Percentiles rank a stretch among this genome's conserved stretches.
Conservation (phyloP, 495 filamentous ascomycete genomes). For the Cladorrhinum samala region DNA sequence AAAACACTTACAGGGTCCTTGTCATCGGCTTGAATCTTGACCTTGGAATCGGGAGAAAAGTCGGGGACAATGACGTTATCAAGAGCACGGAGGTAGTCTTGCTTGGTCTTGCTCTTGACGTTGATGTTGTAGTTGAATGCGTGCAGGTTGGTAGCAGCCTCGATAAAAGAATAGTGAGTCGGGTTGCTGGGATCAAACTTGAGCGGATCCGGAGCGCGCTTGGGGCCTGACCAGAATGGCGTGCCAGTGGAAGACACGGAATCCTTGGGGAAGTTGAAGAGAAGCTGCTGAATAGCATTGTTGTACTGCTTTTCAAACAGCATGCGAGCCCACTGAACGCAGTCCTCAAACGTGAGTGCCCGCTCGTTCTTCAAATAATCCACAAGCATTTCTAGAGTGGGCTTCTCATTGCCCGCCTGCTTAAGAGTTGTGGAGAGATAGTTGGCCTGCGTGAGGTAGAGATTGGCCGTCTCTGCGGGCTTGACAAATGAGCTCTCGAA, state of each 20-base stretch:
- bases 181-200: constrained; percentile 79
- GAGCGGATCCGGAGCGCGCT: constrained; percentile 88
- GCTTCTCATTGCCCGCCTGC: constrained; percentile 94
- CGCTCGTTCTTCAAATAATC: constrained; percentile 91
- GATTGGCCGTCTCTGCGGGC: constrained; percentile 88
- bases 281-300: constrained; percentile 91
- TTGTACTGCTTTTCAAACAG: constrained; percentile 97
- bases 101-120: constrained; percentile 58
- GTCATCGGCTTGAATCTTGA: constrained; percentile 96
- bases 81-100: constrained; percentile 68
- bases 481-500: constrained; percentile 94
- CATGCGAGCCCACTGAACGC: constrained; percentile 85
- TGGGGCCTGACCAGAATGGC: constrained; percentile 97
- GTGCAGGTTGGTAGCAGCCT: constrained; percentile 86
- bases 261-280: constrained; percentile 98
- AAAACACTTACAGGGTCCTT: constrained; percentile 78
- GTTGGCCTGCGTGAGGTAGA: constrained; percentile 86
- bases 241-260: constrained; percentile 80
- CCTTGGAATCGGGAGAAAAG: constrained; percentile 82
- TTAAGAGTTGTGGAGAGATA: constrained; percentile 87
- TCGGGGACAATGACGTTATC: constrained; percentile 95
- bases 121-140: constrained; percentile 98
- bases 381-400: constrained; percentile 82
- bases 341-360: constrained; percentile 90
- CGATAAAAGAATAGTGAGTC: constrained; percentile 79